These are phyloP conservation scores for Incumbomyces lentus DNA, from an alignment of 2,329 filamentous ascomycete genomes.

Conservation along the genomic window DNA sequence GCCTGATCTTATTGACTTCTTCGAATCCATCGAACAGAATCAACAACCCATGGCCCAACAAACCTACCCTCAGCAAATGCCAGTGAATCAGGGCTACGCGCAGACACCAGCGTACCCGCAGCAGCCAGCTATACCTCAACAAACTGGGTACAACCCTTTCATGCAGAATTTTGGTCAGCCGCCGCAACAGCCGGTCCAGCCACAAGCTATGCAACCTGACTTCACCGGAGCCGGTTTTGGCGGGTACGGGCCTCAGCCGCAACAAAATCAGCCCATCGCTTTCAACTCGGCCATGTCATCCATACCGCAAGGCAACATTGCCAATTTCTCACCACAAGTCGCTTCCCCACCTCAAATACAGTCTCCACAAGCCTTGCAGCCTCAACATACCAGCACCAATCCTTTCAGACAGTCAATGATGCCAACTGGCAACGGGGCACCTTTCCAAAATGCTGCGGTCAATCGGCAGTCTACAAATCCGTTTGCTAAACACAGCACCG, in stretches of 20 bases:
- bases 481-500: conserved; percentile 57
- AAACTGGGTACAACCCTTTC: conserved; percentile 22
- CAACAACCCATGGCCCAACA: conserved; percentile 57
- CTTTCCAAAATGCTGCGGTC: conserved; percentile 34
- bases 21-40: conserved; percentile 83
- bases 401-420: conserved; percentile 91
- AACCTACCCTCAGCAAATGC: conserved; percentile 29
- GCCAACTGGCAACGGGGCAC: conserved; percentile 32
- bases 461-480: conserved; percentile 70
- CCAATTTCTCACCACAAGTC: conserved; percentile 37
- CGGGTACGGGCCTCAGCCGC: conserved; percentile 63
- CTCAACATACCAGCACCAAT: conserved; percentile 61
- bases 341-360: conserved; percentile 17
- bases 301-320: conserved; percentile 41
- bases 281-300: conserved; percentile 33
- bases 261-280: conserved; percentile 31
- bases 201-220: conserved; percentile 47
- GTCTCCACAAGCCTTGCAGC: conserved; percentile 27
- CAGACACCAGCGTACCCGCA: conserved; percentile 16
- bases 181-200: conserved; percentile 14
- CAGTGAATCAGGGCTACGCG: conserved; percentile 10
- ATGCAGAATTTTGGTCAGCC: conserved; percentile 18
- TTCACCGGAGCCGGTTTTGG: conserved; percentile 74
- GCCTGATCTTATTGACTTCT: conserved; percentile 84
- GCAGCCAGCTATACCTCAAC: conserved; percentile 20